These are phyloP conservation scores for Candida sithepensis DNA, from an alignment of 805 yeast genomes.

Conservation along the genomic window DNA sequence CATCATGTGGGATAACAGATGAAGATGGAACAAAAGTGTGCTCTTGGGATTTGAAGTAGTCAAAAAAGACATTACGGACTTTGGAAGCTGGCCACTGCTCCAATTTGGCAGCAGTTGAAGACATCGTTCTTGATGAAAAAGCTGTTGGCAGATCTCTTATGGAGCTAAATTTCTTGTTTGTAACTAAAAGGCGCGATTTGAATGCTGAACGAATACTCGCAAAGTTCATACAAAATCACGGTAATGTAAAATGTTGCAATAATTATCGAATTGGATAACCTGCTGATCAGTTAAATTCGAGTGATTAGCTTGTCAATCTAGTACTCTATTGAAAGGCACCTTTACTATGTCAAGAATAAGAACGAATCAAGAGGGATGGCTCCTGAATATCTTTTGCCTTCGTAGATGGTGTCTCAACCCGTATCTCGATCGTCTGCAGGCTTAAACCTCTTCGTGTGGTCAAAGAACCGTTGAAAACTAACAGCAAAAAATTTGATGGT, in stretches of 20 bases:
- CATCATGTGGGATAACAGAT: slow-evolving; percentile 95
- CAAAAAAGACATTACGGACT: slow-evolving; percentile 77
- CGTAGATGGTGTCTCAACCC: not conserved
- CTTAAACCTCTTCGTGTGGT: not conserved
- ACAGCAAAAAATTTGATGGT: not conserved
- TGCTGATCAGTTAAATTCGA: not conserved
- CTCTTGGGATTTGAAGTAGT: slow-evolving; percentile 60
- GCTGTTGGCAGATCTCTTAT: not conserved
- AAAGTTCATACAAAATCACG: not conserved
- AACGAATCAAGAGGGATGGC: not conserved
- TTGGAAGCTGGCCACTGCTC: slow-evolving; percentile 46
- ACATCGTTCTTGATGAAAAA: slow-evolving; percentile 4
- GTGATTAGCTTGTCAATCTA: not conserved
- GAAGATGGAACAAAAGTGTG: slow-evolving; percentile 91
- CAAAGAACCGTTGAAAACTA: not conserved
- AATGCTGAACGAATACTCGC: not conserved
- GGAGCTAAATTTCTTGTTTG: not conserved
- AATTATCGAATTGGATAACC: not conserved
- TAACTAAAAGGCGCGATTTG: not conserved
- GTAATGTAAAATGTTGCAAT: not conserved
- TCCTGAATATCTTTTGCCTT: not conserved
- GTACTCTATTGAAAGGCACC: not conserved
- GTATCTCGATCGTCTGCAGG: not conserved
- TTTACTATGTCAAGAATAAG: not conserved
- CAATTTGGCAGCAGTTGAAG: slow-evolving; percentile 10